A percentile compares a stretch with the other conserved stretches of the same genome.
These are phyloP conservation scores for Mycena albidolilacea DNA, from an alignment of 768 basidiomycete genomes.

Conservation along the genomic window DNA sequence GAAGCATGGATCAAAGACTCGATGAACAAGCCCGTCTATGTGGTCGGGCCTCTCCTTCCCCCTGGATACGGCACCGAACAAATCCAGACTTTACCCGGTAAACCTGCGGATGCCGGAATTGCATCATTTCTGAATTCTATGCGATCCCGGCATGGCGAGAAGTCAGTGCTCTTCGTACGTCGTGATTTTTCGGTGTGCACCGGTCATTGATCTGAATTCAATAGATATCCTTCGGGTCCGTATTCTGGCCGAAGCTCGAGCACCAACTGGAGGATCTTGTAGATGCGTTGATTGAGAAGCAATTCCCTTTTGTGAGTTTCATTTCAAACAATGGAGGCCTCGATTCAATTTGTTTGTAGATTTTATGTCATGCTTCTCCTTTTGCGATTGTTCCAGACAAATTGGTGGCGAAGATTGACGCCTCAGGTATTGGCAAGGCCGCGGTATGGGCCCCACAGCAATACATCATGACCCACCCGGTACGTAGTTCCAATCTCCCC, in stretches of 20 bases:
- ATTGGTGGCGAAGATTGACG: background rate
- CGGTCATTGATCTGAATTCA: background rate
- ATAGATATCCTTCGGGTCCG: slow-evolving; percentile 19
- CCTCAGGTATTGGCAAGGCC: slow-evolving; percentile 1
- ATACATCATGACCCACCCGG: slow-evolving; percentile 22
- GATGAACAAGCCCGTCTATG: slow-evolving; percentile 8
- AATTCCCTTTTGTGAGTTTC: slow-evolving; percentile 9
- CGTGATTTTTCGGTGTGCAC: background rate
- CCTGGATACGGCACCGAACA: slow-evolving; percentile 1
- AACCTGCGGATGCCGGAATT: background rate
- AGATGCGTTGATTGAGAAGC: background rate
- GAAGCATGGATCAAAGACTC: background rate
- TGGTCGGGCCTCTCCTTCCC: slow-evolving; percentile 27
- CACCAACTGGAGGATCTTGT: background rate
- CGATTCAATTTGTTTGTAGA: background rate
- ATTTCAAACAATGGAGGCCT: no score
- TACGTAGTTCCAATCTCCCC: background rate
- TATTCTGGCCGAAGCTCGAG: slow-evolving; percentile 12
- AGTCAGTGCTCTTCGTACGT: slow-evolving; percentile 21
- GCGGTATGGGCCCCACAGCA: slow-evolving; percentile 10
- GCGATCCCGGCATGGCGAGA: slow-evolving; percentile 4
- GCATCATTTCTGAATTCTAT: slow-evolving; percentile 12
- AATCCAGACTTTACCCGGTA: background rate
- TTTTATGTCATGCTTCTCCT: slow-evolving; percentile 14
- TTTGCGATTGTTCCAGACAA: background rate